Conservation (phyloP, 2,329 filamentous ascomycete genomes). For the Paecilomyces fulvus region DNA sequence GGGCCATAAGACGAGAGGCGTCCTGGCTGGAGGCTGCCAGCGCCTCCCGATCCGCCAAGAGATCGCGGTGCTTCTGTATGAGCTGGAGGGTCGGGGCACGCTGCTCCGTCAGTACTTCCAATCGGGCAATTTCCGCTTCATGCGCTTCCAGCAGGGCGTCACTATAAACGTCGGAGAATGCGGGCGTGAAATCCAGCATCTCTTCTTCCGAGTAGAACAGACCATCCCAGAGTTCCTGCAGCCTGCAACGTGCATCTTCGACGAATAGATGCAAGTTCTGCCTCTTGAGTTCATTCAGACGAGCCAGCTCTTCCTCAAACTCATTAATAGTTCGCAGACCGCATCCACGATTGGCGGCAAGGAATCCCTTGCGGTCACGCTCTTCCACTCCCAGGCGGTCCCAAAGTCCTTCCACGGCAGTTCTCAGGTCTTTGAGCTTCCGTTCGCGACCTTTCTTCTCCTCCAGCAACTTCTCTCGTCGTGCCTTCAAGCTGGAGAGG, state of each 20-base stretch:
- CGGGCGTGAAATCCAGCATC: conserved; percentile 96
- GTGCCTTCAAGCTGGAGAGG: conserved; percentile 59
- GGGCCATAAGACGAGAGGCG: conserved; percentile 82
- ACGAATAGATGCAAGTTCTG: conserved; percentile 95
- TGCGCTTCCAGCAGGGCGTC: conserved; percentile 92
- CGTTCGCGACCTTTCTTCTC: conserved; percentile 84
- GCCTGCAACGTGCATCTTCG: conserved; percentile 79
- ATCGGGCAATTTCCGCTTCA: conserved; percentile 75
- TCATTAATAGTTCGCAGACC: conserved; percentile 90
- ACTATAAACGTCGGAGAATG: conserved; percentile 94
- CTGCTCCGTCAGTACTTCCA: conserved; percentile 78
- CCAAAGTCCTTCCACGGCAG: conserved; percentile 80
- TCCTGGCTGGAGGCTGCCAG: conserved; percentile 88
- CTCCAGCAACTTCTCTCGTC: conserved; percentile 72
- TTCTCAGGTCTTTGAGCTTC: conserved; percentile 64
- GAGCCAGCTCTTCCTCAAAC: conserved; percentile 80
- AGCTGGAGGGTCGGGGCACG: conserved; percentile 74
- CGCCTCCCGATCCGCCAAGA: conserved; percentile 80
- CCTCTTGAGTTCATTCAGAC: conserved; percentile 84
- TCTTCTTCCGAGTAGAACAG: conserved; percentile 96
- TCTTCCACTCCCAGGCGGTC: conserved; percentile 77
- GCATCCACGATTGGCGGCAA: conserved; percentile 81
- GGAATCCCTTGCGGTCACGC: conserved; percentile 72
- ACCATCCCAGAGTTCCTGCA: conserved; percentile 92
- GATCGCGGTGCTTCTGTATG: conserved; percentile 71